phyloP scores from a whole-genome alignment of 306 rosid species.

The Begonia fuchsioides region DNA sequence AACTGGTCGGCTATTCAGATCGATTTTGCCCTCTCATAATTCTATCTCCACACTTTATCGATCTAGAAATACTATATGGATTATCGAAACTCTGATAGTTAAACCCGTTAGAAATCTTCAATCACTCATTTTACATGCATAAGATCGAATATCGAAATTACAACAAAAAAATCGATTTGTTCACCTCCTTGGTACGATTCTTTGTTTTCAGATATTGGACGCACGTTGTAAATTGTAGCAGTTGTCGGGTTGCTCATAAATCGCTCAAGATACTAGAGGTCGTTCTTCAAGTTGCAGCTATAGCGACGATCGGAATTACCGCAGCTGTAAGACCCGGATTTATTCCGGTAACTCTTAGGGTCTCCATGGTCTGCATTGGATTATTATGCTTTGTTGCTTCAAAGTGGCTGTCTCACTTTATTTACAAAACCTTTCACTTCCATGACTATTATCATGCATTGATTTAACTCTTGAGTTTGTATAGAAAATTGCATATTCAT shows the following conservation, averaged over 20 bases:
- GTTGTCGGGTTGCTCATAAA: conserved; percentile 61
- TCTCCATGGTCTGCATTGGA: conserved; percentile 34
- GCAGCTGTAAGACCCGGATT: conserved; percentile 45
- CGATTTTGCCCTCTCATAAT: too few species aligned
- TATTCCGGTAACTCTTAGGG: conserved; percentile 28
- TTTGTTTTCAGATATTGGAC: conserved; percentile 55
- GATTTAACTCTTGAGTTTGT: too few species aligned
- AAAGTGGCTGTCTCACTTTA: conserved; percentile 56
- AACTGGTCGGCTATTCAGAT: too few species aligned
- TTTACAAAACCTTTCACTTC: conserved; percentile 62
- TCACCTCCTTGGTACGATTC: background rate
- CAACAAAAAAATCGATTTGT: too few species aligned
- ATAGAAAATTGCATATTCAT: too few species aligned
- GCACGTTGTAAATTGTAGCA: conserved; percentile 74
- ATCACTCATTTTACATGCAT: too few species aligned
- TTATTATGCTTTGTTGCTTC: conserved; percentile 55
- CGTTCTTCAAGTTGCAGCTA: conserved; percentile 39
- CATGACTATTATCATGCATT: conserved; percentile 70
- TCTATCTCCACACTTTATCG: too few species aligned
- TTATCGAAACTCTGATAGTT: too few species aligned
- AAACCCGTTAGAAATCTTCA: too few species aligned
- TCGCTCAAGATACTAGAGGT: conserved; percentile 55
- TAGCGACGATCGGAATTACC: conserved; percentile 53
- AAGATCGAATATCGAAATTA: too few species aligned
- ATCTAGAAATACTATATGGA: too few species aligned